These are phyloP conservation scores for Lasiosphaeria hispida DNA, from an alignment of 495 filamentous ascomycete species.

Conservation along the genomic window DNA sequence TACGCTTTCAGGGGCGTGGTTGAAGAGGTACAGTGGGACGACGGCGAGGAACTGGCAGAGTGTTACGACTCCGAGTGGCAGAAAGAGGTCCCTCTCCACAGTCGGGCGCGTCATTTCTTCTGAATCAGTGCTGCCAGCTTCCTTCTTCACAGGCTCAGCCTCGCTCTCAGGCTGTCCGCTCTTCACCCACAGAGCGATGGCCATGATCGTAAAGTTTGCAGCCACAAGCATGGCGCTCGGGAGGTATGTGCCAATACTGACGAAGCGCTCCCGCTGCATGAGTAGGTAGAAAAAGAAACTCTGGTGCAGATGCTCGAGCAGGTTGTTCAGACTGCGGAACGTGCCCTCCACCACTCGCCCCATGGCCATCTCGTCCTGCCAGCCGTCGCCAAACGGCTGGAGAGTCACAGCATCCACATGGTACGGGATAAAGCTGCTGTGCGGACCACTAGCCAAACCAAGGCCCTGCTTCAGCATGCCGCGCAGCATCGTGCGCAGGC, in stretches of 20 bases:
- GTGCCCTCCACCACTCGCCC: slow-evolving; percentile 85
- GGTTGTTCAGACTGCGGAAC: slow-evolving; percentile 89
- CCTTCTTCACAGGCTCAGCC: slow-evolving; percentile 6
- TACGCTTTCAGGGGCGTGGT: slow-evolving; percentile 66
- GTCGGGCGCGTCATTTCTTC: slow-evolving; percentile 19
- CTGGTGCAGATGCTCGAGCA: slow-evolving; percentile 95
- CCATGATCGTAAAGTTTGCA: slow-evolving; percentile 90
- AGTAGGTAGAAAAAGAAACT: slow-evolving; percentile 99
- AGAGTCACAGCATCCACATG: slow-evolving; percentile 96
- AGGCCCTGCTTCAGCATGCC: slow-evolving; percentile 92
- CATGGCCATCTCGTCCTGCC: slow-evolving; percentile 96
- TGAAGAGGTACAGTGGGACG: slow-evolving; percentile 84
- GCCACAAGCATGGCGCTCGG: slow-evolving; percentile 96
- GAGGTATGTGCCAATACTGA: slow-evolving; percentile 96
- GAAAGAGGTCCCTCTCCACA: slow-evolving; percentile 70
- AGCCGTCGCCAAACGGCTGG: slow-evolving; percentile 83
- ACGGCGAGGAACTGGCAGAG: slow-evolving; percentile 73
- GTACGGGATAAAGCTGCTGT: slow-evolving; percentile 95
- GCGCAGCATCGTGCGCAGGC: slow-evolving; percentile 84
- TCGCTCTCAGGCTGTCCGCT: slow-evolving; percentile 55
- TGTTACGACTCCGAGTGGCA: slow-evolving; percentile 72
- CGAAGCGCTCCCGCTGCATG: slow-evolving; percentile 85
- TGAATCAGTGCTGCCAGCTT: not conserved
- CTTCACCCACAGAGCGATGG: slow-evolving; percentile 86
- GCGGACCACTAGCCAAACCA: slow-evolving; percentile 85